Evolutionary conservation across 148 eudicot genomes (phyloP), one percentile per base, ranked within the genome.

Genomic region (Drosera capensis): DNA sequence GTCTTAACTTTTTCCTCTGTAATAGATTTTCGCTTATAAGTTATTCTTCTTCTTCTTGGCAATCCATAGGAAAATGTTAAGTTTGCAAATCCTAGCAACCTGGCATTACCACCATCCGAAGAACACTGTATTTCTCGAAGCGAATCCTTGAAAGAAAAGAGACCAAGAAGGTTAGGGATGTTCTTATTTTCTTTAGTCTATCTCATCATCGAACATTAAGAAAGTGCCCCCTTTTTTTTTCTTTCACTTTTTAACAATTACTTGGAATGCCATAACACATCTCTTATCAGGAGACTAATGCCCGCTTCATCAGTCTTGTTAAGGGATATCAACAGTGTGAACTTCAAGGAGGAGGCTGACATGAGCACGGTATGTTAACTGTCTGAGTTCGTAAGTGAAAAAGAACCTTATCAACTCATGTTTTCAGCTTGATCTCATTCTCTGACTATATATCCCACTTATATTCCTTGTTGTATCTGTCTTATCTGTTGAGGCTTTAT

Each of bases 291-390:
- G 75, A 78, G 86, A 67, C 86, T 88, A 31, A 65, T 65, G 53
- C 96, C 96, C 22, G 86, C 74, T 54, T 83, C 96, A 21, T 77
- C 86, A 13, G 51, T 74, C 28, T 67, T 83, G 60, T 52, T 88
- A 46, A 77, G 72, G 63, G 71, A 79, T 54, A 36, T 63, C 25
- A 57, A 59, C 35, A 25, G 39, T 48, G 31, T 72, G 44, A 78
- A 63, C 30, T 36, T 77, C 15, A 55, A 56, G 31, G 90, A 77
- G 18, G 83, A 68, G 47, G 54, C 24, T 54, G 77, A 60, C 12
- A 72, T 53, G 31, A 68, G 64, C 50, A 72, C 55, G 90, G 90
- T 85, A 61, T n/a, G n/a, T n/a, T n/a, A n/a, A n/a, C n/a, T n/a
- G n/a, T n/a, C n/a, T n/a, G n/a, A n/a, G n/a, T n/a, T n/a, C n/a